Evolutionary conservation across 2,329 filamentous ascomycete genomes (phyloP).

Genomic region (Pseudogymnoascus verrucosus): DNA sequence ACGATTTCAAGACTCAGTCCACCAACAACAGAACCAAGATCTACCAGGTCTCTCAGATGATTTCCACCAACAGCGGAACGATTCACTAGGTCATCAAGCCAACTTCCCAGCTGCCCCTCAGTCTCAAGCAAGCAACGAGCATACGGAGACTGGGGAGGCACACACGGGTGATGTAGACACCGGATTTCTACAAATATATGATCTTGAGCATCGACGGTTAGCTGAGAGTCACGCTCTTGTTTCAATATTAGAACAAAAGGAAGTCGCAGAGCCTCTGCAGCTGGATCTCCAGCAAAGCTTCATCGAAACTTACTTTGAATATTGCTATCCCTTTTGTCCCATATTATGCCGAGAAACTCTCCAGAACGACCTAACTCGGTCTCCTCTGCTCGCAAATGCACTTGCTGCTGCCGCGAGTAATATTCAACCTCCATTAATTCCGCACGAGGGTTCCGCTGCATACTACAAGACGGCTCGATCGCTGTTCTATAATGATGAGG

Average conservation of each 20-base stretch:
- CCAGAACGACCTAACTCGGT: slow-evolving; percentile 26
- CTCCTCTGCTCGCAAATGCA: slow-evolving; percentile 31
- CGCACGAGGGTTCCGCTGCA: slow-evolving; percentile 30
- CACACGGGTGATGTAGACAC: slow-evolving; percentile 4
- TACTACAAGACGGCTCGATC: slow-evolving; percentile 34
- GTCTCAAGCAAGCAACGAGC: neutral
- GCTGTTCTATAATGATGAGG: slow-evolving; percentile 36
- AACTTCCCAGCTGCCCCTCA: neutral
- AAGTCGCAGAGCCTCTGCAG: slow-evolving; percentile 15
- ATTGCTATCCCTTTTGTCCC: slow-evolving; percentile 37
- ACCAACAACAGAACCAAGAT: neutral
- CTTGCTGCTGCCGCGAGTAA: slow-evolving; percentile 34
- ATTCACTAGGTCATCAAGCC: neutral
- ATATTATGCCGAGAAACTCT: slow-evolving; percentile 30
- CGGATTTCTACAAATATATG: neutral
- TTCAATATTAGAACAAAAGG: slow-evolving; percentile 19
- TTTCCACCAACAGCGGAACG: neutral
- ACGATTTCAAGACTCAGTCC: neutral
- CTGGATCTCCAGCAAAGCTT: slow-evolving; percentile 33
- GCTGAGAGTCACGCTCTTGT: slow-evolving; percentile 24
- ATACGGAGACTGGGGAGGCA: neutral
- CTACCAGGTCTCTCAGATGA: neutral
- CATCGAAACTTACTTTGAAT: slow-evolving; percentile 35
- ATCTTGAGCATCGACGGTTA: slow-evolving; percentile 21
- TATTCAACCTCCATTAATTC: slow-evolving; percentile 35